Evolutionary conservation across 2,329 filamentous ascomycete genomes (phyloP), one percentile per base, ranked within the genome.

Genomic region (Neofusicoccum kwambonambiense): DNA sequence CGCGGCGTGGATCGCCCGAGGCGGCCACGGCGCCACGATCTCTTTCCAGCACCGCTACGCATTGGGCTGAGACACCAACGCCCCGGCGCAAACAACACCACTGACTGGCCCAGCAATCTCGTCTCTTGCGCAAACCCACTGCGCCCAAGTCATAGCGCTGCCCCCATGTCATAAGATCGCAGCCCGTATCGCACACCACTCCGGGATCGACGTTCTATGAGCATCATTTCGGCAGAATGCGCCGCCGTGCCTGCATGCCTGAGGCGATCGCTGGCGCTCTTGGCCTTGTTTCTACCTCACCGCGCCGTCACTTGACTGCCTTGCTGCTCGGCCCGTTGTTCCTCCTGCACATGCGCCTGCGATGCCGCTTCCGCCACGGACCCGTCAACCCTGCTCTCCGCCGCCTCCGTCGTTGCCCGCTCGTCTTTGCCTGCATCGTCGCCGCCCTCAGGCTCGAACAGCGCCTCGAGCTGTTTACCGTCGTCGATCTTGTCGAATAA

Each of bases 401-500:
- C 68, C 68, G 68, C 68, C 67, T 69, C 73, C 70, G 71, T 68
- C 69, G 70, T 73, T 69, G 69, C 72, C 65, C 74, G 71, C 68
- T 74, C 72, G 66, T 70, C 66, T 49, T 66, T 56, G 39, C 54
- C 72, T 67, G 71, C 71, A 69, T 72, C 73, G 67, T 75, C 73
- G 71, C 68, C 71, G 65, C 70, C 71, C 65, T 68, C 75, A 73
- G 76, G 74, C 72, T 77, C 75, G 72, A 84, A 83, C 66, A 86
- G 78, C 66, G 78, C 76, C 67, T 85, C 80, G 66, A 88, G 74
- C 68, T 92, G 91, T 73, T 90, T 90, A 45, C 90, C 89, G 69
- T 93, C 89, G 64, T 97, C 93, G 54, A 97, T 90, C 76, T 90
- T 92, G 76, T 98, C 93, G 75, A 98, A 95, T 19, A 88, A 81